phyloP scores from a whole-genome alignment of 306 rosid genomes.

The Trifolium subterraneum region DNA sequence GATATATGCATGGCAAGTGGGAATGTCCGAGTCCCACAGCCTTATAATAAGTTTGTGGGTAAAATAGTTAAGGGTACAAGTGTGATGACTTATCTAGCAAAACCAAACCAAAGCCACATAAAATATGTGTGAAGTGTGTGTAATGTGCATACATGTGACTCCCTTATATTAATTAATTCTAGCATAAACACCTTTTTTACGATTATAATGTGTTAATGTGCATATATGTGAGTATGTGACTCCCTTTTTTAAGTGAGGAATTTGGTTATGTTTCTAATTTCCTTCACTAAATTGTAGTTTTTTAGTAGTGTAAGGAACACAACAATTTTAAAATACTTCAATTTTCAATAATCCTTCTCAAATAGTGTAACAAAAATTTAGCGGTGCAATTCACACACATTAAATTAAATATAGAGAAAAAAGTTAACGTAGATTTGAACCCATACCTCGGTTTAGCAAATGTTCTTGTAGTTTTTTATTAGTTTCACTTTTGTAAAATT shows the following conservation, averaged over 20 bases:
- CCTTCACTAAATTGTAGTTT: no score
- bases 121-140: constrained; percentile 24
- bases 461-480: no score
- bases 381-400: no score
- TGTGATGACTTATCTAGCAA: constrained; percentile 46
- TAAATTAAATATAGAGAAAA: no score
- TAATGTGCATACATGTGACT: constrained; percentile 44
- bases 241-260: no score
- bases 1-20: constrained; percentile 26
- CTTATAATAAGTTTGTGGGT: constrained; percentile 4
- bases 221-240: no score
- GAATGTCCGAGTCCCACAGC: constrained; percentile 9
- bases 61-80: constrained; percentile 21
- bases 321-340: background rate
- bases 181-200: background rate
- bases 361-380: background rate
- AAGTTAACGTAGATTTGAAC: no score
- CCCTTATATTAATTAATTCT: background rate
- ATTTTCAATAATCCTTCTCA: background rate
- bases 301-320: no score
- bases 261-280: no score
- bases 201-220: no score
- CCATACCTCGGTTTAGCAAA: no score
- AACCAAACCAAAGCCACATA: constrained; percentile 39
- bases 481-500: no score